These are phyloP conservation scores for Lactarius pseudohatsudake DNA, from an alignment of 768 basidiomycete species.

Conservation along the genomic window DNA sequence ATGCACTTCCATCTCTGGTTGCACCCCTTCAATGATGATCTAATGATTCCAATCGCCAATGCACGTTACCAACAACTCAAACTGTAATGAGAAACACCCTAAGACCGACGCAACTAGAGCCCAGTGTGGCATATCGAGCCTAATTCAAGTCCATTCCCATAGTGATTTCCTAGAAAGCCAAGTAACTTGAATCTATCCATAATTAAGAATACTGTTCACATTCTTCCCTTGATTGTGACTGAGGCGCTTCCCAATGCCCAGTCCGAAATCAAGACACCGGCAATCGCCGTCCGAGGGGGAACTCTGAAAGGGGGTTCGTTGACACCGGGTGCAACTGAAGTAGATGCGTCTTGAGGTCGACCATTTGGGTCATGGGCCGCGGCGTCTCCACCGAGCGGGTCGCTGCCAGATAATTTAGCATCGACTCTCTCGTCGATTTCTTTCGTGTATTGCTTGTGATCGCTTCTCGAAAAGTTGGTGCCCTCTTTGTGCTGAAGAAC, in stretches of 20 bases:
- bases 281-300: conserved; percentile 77
- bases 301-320: conserved; percentile 59
- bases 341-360: conserved; percentile 30
- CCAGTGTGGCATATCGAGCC: neutral
- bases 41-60: neutral
- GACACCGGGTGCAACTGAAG: conserved; percentile 28
- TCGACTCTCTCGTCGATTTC: conserved; percentile 39
- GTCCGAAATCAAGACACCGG: conserved; percentile 79
- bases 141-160: neutral
- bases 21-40: neutral
- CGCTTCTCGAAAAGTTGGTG: conserved; percentile 46
- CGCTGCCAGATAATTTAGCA: conserved; percentile 24
- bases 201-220: conserved; percentile 9
- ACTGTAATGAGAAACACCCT: neutral
- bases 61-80: conserved; percentile 1
- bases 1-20: neutral
- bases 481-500: conserved; percentile 61
- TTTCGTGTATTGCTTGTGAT: conserved; percentile 52
- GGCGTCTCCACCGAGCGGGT: conserved; percentile 35
- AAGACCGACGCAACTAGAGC: conserved; percentile 5
- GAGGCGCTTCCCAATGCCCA: conserved; percentile 67
- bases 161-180: neutral
- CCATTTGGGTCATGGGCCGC: conserved; percentile 30
- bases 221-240: conserved; percentile 18
- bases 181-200: neutral